A percentile compares a stretch with the other conserved stretches of the same genome.
phyloP scores from a whole-genome alignment of 768 basidiomycete genomes.

The Kwoniella mangroviensis region DNA sequence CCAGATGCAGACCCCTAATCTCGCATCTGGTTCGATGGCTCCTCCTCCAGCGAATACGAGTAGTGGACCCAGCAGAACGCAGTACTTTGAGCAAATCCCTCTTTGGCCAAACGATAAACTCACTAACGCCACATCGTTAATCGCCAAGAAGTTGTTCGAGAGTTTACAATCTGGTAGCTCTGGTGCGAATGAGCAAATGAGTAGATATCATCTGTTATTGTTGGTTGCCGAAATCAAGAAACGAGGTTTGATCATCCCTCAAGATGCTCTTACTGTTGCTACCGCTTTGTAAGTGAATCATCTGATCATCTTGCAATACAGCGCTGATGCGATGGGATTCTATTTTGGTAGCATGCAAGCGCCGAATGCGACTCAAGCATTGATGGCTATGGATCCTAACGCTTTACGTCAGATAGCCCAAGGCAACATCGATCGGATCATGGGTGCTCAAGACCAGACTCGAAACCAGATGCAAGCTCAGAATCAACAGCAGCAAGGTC shows the following conservation, averaged over 20 bases:
- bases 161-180: constrained; percentile 4
- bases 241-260: constrained; percentile 17
- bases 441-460: neutral
- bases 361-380: constrained; percentile 12
- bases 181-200: constrained; percentile 18
- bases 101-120: constrained; percentile 19
- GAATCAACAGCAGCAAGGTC: constrained; percentile 6
- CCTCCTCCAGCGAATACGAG: neutral
- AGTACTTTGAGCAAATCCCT: constrained; percentile 25
- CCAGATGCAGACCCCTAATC: constrained; percentile 7
- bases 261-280: constrained; percentile 24
- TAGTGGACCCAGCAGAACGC: neutral
- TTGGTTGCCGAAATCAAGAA: constrained; percentile 25
- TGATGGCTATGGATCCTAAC: constrained; percentile 18
- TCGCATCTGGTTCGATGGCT: constrained; percentile 12
- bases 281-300: constrained; percentile 18
- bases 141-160: constrained; percentile 18
- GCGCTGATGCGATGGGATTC: no score
- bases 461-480: neutral
- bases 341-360: constrained; percentile 13
- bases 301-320: neutral
- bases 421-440: constrained; percentile 16
- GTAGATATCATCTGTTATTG: constrained; percentile 22
- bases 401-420: constrained; percentile 14
- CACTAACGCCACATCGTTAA: constrained; percentile 10